phyloP scores from a whole-genome alignment of 1,284 basidiomycete species.

The Austroboletus novae-zelandiae region DNA sequence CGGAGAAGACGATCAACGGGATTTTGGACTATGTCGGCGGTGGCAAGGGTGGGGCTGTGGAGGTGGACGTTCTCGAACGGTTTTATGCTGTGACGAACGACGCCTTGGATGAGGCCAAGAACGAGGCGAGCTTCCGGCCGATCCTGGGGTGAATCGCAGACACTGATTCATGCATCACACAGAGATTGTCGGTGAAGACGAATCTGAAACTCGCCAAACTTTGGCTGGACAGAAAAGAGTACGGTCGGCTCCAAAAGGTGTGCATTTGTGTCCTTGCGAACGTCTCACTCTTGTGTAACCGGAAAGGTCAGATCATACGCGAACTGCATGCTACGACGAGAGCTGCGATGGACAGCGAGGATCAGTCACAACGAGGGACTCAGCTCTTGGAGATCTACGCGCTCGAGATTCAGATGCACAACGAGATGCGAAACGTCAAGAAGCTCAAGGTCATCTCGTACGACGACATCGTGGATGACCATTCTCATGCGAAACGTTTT shows the following conservation, averaged over 20 bases:
- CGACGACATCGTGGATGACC: not conserved
- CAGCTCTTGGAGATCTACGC: conserved; percentile 98
- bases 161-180: not conserved
- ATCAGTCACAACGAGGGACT: conserved; percentile 87
- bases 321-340: conserved; percentile 70
- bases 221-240: conserved; percentile 96
- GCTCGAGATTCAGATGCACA: conserved; percentile 99
- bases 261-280: conserved; percentile 14
- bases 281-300: not conserved
- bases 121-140: conserved; percentile 66
- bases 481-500: not conserved
- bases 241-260: conserved; percentile 78
- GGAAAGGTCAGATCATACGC: conserved; percentile 55
- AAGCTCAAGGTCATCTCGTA: conserved; percentile 75
- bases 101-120: conserved; percentile 90
- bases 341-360: conserved; percentile 63
- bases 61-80: conserved; percentile 86
- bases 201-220: conserved; percentile 97
- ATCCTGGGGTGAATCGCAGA: not conserved
- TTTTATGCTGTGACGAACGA: conserved; percentile 95
- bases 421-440: conserved; percentile 92
- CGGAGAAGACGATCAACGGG: conserved; percentile 98
- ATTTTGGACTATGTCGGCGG: conserved; percentile 98
- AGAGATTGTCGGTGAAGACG: conserved; percentile 93
- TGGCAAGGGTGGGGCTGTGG: conserved; percentile 78